phyloP scores from a whole-genome alignment of 768 basidiomycete genomes.

The Rhodocollybia butyracea region DNA sequence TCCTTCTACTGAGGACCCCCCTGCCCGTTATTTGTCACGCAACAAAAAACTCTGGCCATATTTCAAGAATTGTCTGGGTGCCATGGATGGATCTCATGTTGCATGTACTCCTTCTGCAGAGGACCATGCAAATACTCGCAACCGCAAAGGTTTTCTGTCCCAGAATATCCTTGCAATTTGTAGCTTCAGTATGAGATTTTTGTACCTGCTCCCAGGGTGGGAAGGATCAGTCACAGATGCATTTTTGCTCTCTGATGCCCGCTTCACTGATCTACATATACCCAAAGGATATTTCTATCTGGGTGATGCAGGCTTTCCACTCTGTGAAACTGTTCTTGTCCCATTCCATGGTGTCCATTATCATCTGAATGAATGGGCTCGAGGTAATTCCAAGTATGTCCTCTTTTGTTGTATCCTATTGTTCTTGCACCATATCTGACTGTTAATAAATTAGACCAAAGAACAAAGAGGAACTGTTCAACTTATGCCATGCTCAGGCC shows the following conservation, averaged over 20 bases:
- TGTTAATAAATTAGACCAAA: conserved; percentile 10
- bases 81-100: conserved; percentile 29
- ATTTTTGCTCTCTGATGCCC: conserved; percentile 21
- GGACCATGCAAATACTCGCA: conserved; percentile 10
- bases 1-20: conserved; percentile 9
- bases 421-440: neutral
- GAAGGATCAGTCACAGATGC: conserved; percentile 27
- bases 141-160: conserved; percentile 24
- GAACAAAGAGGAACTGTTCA: conserved; percentile 19
- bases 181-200: conserved; percentile 21
- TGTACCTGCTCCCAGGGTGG: conserved; percentile 29
- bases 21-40: conserved; percentile 13
- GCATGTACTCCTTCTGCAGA: conserved; percentile 7
- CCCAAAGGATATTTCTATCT: conserved; percentile 25
- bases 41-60: conserved; percentile 28
- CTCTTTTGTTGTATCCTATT: neutral
- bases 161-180: conserved; percentile 29
- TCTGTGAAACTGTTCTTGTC: conserved; percentile 20
- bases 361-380: conserved; percentile 30
- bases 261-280: conserved; percentile 16
- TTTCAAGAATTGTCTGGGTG: conserved; percentile 22
- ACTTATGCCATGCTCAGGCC: conserved; percentile 18
- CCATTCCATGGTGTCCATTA: conserved; percentile 28
- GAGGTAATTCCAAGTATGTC: neutral
- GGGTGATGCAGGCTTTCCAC: conserved; percentile 29